A percentile compares a stretch with the other conserved stretches of the same genome.
phyloP scores from a whole-genome alignment of 2,329 filamentous ascomycete genomes.

The Dendryphion nanum region DNA sequence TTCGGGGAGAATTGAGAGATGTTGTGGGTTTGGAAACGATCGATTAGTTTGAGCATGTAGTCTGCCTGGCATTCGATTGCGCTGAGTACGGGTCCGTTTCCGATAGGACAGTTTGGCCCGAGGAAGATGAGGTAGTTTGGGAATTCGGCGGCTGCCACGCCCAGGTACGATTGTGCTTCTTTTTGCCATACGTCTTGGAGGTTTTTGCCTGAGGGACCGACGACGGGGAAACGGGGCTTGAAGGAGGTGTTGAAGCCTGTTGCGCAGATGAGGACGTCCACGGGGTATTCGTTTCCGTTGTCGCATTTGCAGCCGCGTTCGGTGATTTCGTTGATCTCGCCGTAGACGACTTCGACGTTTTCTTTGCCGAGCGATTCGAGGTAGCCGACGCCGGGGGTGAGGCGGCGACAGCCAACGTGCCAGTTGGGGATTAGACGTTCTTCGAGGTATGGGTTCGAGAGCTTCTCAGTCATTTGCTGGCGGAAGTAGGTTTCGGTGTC shows the following conservation, averaged over 20 bases:
- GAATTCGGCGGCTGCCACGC: conserved; percentile 46
- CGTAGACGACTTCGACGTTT: conserved; percentile 44
- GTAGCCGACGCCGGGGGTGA: conserved; percentile 47
- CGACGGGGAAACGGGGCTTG: conserved; percentile 47
- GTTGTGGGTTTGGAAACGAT: conserved; percentile 51
- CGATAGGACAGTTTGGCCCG: conserved; percentile 44
- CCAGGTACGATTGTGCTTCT: conserved; percentile 45
- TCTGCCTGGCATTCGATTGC: conserved; percentile 50
- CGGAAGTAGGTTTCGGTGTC: conserved; percentile 45
- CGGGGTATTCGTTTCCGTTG: conserved; percentile 32
- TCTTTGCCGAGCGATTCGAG: conserved; percentile 42
- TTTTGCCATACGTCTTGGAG: conserved; percentile 47
- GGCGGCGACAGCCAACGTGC: conserved; percentile 42
- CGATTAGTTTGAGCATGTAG: conserved; percentile 52
- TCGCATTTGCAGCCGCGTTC: conserved; percentile 39
- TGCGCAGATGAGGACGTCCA: conserved; percentile 39
- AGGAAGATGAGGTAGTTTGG: conserved; percentile 48
- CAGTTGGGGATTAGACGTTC: conserved; percentile 35
- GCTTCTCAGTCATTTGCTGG: conserved; percentile 47
- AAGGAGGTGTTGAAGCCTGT: conserved; percentile 41
- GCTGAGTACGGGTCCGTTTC: conserved; percentile 43
- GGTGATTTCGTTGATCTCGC: conserved; percentile 33
- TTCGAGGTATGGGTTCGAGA: conserved; percentile 27
- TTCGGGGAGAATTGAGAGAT: conserved; percentile 47
- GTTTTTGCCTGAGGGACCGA: conserved; percentile 38